These are phyloP conservation scores for Senna tora DNA, from an alignment of 306 rosid genomes.

Conservation along the genomic window DNA sequence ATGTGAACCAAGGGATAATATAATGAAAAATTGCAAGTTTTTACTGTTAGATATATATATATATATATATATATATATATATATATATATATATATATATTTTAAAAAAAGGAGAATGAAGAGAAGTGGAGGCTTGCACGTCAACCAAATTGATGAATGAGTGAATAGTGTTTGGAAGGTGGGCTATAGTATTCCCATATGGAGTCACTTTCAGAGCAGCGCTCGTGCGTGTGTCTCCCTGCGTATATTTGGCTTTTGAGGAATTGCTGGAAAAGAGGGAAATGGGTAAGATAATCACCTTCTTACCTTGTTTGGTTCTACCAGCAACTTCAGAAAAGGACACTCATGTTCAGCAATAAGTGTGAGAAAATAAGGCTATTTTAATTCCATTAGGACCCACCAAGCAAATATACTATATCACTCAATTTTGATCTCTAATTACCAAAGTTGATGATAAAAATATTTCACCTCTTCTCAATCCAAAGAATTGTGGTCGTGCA, in stretches of 20 bases:
- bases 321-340: conserved; percentile 8
- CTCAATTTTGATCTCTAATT: no score
- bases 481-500: not conserved
- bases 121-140: no score
- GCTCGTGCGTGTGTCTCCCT: conserved; percentile 50
- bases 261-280: conserved; percentile 28
- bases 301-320: conserved; percentile 29
- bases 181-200: conserved; percentile 31
- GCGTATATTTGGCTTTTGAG: conserved; percentile 30
- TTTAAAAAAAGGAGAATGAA: no score
- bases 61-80: no score
- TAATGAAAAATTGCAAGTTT: no score
- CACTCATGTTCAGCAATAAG: not conserved
- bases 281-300: conserved; percentile 24
- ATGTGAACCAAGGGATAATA: not conserved
- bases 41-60: no score
- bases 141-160: not conserved
- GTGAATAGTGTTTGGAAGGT: conserved; percentile 15
- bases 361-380: not conserved
- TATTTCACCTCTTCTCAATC: no score
- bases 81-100: no score
- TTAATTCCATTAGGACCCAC: not conserved
- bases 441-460: no score
- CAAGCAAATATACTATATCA: not conserved
- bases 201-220: conserved; percentile 46